Evolutionary conservation across 306 rosid species (phyloP), one percentile per base, ranked within the genome.

Genomic region (Phaseolus lunatus): DNA sequence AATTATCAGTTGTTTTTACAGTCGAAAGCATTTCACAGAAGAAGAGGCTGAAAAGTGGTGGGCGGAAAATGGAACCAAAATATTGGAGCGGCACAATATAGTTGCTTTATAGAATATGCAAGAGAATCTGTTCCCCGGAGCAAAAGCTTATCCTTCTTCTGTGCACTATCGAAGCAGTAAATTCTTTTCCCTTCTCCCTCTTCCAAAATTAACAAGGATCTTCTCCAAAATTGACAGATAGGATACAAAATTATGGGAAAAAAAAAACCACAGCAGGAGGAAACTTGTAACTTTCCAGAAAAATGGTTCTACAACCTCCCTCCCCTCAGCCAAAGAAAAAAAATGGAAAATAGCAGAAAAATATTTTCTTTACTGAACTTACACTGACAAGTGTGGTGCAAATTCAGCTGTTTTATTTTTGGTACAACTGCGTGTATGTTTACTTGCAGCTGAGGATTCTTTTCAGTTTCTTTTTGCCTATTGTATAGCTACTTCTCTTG

Each of bases 21-120:
- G 98, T 73, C 92, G 98, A 78, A 92, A 77, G 86, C 96, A 90
- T 85, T 95, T 92, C 80, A 88, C 96, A 0, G 91, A 89, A 90
- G 91, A 86, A 62, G 79, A 87, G 82, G 97, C 98, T 20, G 96
- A 90, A 43, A 87, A 81, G 67, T 95, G 98, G 98, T 95, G 98
- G 98, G 80, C 93, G 49, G 93, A 95, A 86, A 82, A 92, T 57
- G 96, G 93, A 27, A 50, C 84, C 50, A 87, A 70, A 81, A 84
- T 92, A 47, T 88, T 90, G 50, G 93, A 92, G 77, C 90, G 86
- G 62, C 86, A 85, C 85, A 88, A 82, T 44, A 52, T 89, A 82
- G 83, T 67, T 79, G 72, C 83, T 83, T 66, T 86, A 33, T 89
- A 85, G 86, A 62, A 74, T 43, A 39, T 69, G 85, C 85, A 76